These are phyloP conservation scores for Omphalea diandra DNA, from an alignment of 441 rosid genomes.

Conservation along the genomic window DNA sequence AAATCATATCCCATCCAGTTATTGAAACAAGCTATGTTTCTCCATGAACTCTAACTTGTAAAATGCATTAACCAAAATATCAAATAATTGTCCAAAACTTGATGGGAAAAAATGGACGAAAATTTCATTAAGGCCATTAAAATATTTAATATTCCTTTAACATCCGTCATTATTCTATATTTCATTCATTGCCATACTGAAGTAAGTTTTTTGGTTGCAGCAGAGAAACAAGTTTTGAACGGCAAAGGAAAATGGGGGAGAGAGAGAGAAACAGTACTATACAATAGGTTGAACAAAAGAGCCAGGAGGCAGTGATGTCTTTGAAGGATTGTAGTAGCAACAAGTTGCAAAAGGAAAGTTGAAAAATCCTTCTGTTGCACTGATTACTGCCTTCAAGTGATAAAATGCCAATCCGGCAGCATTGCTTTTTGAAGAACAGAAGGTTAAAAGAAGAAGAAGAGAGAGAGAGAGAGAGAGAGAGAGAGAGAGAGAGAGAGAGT, in stretches of 20 bases:
- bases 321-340: slow-evolving; percentile 78
- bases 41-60: neutral
- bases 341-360: slow-evolving; percentile 50
- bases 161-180: neutral
- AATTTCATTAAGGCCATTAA: neutral
- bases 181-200: neutral
- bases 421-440: slow-evolving; percentile 4
- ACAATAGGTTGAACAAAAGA: too few relatives aligned
- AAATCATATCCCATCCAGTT: neutral
- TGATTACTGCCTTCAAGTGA: neutral
- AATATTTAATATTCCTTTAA: neutral
- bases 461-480: too few relatives aligned
- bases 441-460: too few relatives aligned
- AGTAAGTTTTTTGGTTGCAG: neutral
- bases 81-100: neutral
- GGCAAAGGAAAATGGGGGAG: neutral
- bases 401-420: neutral
- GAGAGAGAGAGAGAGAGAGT: slow-evolving; percentile 25
- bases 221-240: neutral
- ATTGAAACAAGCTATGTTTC: neutral
- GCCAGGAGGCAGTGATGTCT: slow-evolving; percentile 43
- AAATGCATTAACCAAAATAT: neutral
- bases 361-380: slow-evolving; percentile 15
- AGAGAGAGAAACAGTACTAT: too few relatives aligned
- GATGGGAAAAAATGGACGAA: neutral